Conservation (phyloP, 805 yeast genomes). For the Metschnikowia drakensbergensis region DNA sequence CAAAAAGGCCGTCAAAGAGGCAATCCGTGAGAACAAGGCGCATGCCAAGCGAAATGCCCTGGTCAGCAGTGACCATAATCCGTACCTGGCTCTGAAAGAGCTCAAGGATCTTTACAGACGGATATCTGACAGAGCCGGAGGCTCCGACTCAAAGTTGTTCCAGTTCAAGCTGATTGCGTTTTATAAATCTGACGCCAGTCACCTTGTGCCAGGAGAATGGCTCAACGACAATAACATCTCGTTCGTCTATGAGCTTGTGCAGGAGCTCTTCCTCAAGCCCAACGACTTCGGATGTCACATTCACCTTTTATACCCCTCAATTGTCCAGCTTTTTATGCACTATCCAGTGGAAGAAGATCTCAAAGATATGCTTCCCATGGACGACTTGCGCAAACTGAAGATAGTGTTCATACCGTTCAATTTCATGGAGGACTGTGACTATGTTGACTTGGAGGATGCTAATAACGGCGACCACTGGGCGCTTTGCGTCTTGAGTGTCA, state of each 20-base stretch:
- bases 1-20: slow-evolving; percentile 2
- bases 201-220: slow-evolving; percentile 66
- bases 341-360: slow-evolving; percentile 38
- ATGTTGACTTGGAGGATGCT: slow-evolving; percentile 45
- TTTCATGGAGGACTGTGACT: slow-evolving; percentile 43
- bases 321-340: slow-evolving; percentile 58
- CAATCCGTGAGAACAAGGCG: neutral
- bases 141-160: slow-evolving; percentile 30
- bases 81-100: slow-evolving; percentile 8
- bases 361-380: slow-evolving; percentile 31
- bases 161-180: slow-evolving; percentile 57
- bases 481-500: slow-evolving; percentile 48
- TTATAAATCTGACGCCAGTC: slow-evolving; percentile 54
- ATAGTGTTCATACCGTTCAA: slow-evolving; percentile 68
- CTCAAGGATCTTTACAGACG: slow-evolving; percentile 6
- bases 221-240: slow-evolving; percentile 66
- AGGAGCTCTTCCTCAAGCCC: slow-evolving; percentile 20
- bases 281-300: slow-evolving; percentile 23
- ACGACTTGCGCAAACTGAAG: slow-evolving; percentile 30
- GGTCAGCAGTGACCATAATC: neutral
- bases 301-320: slow-evolving; percentile 50
- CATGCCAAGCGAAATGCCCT: neutral
- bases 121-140: slow-evolving; percentile 8
- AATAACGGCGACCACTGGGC: slow-evolving; percentile 82
- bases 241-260: slow-evolving; percentile 52